These are phyloP conservation scores for Penicillium sp. DNA, from an alignment of 2,329 filamentous ascomycete genomes.

Conservation along the genomic window DNA sequence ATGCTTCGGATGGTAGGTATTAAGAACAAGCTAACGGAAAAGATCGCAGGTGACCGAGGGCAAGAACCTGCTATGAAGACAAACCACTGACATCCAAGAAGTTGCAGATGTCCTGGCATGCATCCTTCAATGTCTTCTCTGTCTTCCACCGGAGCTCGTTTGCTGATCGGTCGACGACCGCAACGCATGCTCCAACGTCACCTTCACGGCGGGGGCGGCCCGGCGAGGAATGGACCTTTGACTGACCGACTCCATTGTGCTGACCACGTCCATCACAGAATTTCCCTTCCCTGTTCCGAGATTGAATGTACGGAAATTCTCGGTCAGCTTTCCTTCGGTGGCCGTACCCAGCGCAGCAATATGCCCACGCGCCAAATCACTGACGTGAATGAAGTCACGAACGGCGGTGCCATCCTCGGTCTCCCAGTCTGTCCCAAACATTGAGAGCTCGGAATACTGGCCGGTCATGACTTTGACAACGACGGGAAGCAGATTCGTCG, in stretches of 20 bases:
- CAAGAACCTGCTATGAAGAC: slow-evolving; percentile 18
- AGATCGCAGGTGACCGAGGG: not conserved
- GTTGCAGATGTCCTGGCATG: slow-evolving; percentile 39
- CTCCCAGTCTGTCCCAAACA: slow-evolving; percentile 64
- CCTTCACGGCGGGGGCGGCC: slow-evolving; percentile 36
- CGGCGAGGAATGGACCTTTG: slow-evolving; percentile 33
- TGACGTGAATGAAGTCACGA: slow-evolving; percentile 66
- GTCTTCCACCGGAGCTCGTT: slow-evolving; percentile 53
- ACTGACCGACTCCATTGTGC: slow-evolving; percentile 39
- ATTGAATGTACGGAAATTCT: slow-evolving; percentile 45
- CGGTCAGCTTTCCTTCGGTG: slow-evolving; percentile 31
- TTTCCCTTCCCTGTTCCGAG: slow-evolving; percentile 40
- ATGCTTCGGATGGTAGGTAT: not conserved
- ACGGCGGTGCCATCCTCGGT: slow-evolving; percentile 63
- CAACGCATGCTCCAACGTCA: slow-evolving; percentile 42
- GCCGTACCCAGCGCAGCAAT: slow-evolving; percentile 54
- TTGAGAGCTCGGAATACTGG: slow-evolving; percentile 51
- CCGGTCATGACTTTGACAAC: slow-evolving; percentile 60
- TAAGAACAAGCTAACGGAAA: slow-evolving; percentile 1
- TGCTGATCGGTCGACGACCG: slow-evolving; percentile 38
- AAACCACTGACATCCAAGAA: slow-evolving; percentile 35
- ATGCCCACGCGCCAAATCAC: slow-evolving; percentile 61
- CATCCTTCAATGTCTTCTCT: slow-evolving; percentile 37
- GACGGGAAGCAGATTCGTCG: slow-evolving; percentile 63
- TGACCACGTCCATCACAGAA: slow-evolving; percentile 39